These are phyloP conservation scores for Rhizophagus clarus DNA, from an alignment of 192 early-diverging fungal species.

Conservation along the genomic window DNA sequence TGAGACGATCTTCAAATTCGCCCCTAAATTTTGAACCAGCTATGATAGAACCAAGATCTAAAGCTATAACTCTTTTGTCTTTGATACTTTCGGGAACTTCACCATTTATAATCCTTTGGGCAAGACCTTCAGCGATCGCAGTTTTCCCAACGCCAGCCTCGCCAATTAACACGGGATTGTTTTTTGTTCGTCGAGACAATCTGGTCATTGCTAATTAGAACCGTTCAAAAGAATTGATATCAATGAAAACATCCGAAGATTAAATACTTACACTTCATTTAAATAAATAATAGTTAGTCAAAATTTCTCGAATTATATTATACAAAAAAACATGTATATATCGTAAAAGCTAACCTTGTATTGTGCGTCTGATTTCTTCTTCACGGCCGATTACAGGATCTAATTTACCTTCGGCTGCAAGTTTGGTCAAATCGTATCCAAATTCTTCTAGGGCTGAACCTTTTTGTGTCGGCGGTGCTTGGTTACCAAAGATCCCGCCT, in stretches of 20 bases:
- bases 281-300: neutral
- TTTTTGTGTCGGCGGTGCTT: conserved; percentile 2
- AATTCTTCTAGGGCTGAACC: conserved; percentile 36
- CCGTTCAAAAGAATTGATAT: neutral
- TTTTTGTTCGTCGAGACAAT: conserved; percentile 85
- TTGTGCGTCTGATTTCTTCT: conserved; percentile 86
- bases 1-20: conserved; percentile 83
- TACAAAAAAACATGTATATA: neutral
- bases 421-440: conserved; percentile 74
- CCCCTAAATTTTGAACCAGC: conserved; percentile 94
- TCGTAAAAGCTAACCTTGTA: conserved; percentile 60
- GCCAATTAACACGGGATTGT: conserved; percentile 88
- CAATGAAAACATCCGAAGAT: neutral
- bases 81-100: conserved; percentile 74
- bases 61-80: conserved; percentile 26
- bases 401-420: conserved; percentile 75
- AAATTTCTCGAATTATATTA: neutral
- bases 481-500: too few species aligned
- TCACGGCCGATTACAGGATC: conserved; percentile 94
- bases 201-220: conserved; percentile 64
- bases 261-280: neutral
- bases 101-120: conserved; percentile 88
- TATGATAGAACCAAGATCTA: conserved; percentile 64
- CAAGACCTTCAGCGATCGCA: conserved; percentile 91
- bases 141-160: conserved; percentile 83